Conservation (phyloP, 1,139 yeast genomes). For the Ogataea hybrid region DNA sequence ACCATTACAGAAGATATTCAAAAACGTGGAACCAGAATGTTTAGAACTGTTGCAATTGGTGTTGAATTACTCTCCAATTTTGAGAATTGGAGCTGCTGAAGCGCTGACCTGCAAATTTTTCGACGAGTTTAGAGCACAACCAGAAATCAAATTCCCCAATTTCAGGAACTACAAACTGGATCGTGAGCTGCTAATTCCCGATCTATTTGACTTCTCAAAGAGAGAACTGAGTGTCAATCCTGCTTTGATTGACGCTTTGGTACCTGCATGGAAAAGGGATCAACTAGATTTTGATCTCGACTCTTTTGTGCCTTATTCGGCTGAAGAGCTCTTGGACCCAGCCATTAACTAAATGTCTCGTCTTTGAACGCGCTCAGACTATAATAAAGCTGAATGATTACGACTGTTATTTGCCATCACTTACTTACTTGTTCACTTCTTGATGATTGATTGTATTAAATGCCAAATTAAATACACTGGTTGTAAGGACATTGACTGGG, state of each 20-base stretch:
- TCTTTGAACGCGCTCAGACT: background rate
- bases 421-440: conserved; percentile 2
- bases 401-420: conserved; percentile 4
- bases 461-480: background rate
- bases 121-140: conserved; percentile 63
- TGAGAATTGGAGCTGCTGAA: conserved; percentile 66
- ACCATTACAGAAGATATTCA: conserved; percentile 80
- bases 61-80: conserved; percentile 74
- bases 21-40: conserved; percentile 60
- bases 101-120: conserved; percentile 72
- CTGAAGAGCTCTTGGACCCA: conserved; percentile 30
- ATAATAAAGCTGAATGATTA: conserved; percentile 7
- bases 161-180: no score
- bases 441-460: conserved; percentile 7
- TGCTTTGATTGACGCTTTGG: conserved; percentile 19
- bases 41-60: conserved; percentile 58
- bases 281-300: conserved; percentile 22
- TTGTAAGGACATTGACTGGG: background rate
- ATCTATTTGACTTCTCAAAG: no score
- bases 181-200: no score
- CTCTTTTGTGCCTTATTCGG: conserved; percentile 26
- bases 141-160: no score
- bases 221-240: no score
- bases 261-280: conserved; percentile 31
- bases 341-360: conserved; percentile 14